These are phyloP conservation scores for Penicillium antarcticum DNA, from an alignment of 495 filamentous ascomycete species.

Conservation along the genomic window DNA sequence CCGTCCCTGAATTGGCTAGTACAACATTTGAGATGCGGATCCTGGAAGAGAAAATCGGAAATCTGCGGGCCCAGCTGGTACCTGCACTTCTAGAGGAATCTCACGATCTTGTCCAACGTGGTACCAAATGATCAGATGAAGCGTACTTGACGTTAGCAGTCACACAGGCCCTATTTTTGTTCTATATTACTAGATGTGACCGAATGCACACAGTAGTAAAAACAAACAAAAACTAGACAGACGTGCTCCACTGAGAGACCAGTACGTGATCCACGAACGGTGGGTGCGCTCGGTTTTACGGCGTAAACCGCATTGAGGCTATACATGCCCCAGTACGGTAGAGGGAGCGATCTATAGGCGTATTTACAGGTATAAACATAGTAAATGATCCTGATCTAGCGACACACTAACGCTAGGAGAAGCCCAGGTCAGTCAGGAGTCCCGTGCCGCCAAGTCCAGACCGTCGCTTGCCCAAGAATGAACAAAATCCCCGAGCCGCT, in stretches of 20 bases:
- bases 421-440: no score
- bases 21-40: conserved; percentile 66
- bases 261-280: no score
- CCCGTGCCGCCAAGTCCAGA: not conserved
- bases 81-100: not conserved
- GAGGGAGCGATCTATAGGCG: no score
- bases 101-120: not conserved
- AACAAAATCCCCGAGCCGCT: not conserved
- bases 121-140: not conserved
- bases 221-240: no score
- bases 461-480: not conserved
- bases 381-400: no score
- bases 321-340: no score
- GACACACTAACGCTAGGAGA: no score
- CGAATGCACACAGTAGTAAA: no score
- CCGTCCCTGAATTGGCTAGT: conserved; percentile 37
- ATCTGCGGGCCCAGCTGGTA: conserved; percentile 36
- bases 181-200: not conserved
- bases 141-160: not conserved
- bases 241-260: no score
- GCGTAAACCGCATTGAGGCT: no score
- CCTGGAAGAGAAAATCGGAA: conserved; percentile 65
- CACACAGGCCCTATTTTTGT: not conserved
- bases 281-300: no score
- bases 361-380: no score